Evolutionary conservation across 345 rosid species (phyloP), one percentile per base, ranked within the genome.

Genomic region (Garcia nutans): DNA sequence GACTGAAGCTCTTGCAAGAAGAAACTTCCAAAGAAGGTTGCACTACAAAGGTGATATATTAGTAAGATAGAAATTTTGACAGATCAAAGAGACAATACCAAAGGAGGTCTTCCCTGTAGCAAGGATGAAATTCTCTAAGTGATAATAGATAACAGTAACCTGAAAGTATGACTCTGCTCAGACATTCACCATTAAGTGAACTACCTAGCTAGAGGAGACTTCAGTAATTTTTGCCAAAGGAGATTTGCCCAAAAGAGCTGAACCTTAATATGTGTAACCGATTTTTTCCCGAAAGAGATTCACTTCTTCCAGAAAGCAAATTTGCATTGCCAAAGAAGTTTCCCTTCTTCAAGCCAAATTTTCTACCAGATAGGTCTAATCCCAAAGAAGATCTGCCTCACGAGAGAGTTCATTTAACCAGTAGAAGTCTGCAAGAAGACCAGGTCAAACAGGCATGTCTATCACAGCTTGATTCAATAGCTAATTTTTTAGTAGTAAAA

Each of bases 271-370:
- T 37, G 16, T n/a, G 57, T 22, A 26, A 67, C 59, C 22, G 58
- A 31, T 7, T 66, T 66, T 42, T 22, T 22, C 31, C 33, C 45
- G 24, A 73, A 68, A 59, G 65, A 63, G 74, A 41, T 55, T 56
- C 49, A 62, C 74, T 80, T 50, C 82, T 73, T 58, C 60, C 42
- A 50, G 64, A 37, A 77, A 78, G 79, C 73, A 74, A 68, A 62
- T 19, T 52, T 78, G 54, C 56, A 71, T 75, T 79, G 88, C 90
- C 86, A 84, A 81, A 87, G 89, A 85, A 86, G 87, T 74, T 85
- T 83, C 84, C 84, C 85, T 80, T 70, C 47, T 45, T 16, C 56
- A 61, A 74, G 65, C 77, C 66, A 65, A 76, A 69, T 52, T 74
- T 56, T 79, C 80, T 22, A 73, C 72, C 69, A 75, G 76, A 59